phyloP scores from a whole-genome alignment of 108 stramenopile species.

The Licmophora abbreviata region DNA sequence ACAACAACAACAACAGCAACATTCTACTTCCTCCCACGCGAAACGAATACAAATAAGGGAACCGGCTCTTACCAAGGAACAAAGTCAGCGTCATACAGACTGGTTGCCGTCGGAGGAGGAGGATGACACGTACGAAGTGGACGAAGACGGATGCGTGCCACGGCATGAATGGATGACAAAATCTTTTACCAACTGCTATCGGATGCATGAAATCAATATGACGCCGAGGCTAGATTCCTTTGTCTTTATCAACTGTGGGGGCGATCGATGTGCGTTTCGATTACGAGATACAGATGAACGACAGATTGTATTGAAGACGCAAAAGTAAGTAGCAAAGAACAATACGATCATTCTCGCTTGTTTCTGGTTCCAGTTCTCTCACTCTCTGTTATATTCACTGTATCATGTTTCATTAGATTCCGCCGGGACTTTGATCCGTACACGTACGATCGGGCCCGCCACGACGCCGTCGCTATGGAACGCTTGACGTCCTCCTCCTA shows the following conservation, averaged over 20 bases:
- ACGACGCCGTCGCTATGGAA: conserved; percentile 74
- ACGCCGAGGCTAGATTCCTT: background rate
- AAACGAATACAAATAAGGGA: too few relatives aligned
- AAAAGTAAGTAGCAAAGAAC: background rate
- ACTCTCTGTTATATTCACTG: conserved; percentile 65
- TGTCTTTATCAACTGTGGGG: conserved; percentile 26
- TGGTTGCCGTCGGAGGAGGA: too few relatives aligned
- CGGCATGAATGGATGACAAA: conserved; percentile 10
- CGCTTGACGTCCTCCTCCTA: conserved; percentile 41
- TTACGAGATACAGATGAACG: background rate
- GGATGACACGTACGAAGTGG: too few relatives aligned
- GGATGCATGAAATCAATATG: conserved; percentile 8
- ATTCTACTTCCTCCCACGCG: too few relatives aligned
- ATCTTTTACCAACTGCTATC: conserved; percentile 6
- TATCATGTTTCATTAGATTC: too few relatives aligned
- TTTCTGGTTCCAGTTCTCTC: conserved; percentile 31
- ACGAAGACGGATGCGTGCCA: background rate
- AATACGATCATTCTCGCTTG: background rate
- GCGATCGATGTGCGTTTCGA: conserved; percentile 26
- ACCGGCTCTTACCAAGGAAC: too few relatives aligned
- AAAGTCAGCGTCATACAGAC: too few relatives aligned
- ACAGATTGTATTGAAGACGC: background rate
- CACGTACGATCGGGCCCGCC: background rate
- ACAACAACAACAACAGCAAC: too few relatives aligned
- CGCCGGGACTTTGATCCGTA: background rate